Percentiles rank a stretch among this genome's conserved stretches.
Conservation (phyloP, 163 green algal genomes). For the Scenedesmus sp. region DNA sequence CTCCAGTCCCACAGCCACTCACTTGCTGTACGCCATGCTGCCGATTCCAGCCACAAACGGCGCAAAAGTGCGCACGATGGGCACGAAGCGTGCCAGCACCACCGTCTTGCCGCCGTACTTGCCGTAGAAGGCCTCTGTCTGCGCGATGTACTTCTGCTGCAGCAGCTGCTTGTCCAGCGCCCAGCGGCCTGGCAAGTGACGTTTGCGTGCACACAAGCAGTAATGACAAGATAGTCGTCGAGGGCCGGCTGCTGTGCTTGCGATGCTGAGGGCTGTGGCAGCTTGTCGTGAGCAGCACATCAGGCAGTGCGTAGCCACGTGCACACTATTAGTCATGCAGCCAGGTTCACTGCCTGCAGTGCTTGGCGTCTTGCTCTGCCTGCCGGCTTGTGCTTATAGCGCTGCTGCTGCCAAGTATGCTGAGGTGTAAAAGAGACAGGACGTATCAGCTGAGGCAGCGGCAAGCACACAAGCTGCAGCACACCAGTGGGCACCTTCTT, state of each 20-base stretch:
- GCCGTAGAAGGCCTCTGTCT: conserved; percentile 86
- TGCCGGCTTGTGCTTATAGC: too few relatives aligned
- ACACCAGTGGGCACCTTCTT: too few relatives aligned
- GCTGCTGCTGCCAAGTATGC: too few relatives aligned
- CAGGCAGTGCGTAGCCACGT: too few relatives aligned
- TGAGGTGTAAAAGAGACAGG: too few relatives aligned
- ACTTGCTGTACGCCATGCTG: conserved; percentile 83
- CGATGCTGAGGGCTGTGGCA: not conserved
- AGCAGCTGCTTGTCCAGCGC: conserved; percentile 70
- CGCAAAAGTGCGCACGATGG: conserved; percentile 95
- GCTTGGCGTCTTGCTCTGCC: too few relatives aligned
- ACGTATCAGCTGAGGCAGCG: too few relatives aligned
- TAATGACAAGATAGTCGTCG: not conserved
- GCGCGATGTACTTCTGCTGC: conserved; percentile 78
- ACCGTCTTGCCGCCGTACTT: conserved; percentile 93
- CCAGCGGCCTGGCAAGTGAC: conserved; percentile 45
- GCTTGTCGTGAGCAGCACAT: too few relatives aligned
- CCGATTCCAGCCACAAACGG: conserved; percentile 94
- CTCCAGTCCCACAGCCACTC: not conserved
- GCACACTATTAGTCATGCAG: too few relatives aligned
- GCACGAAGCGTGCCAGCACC: conserved; percentile 93
- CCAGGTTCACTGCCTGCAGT: too few relatives aligned
- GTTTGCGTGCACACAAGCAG: not conserved
- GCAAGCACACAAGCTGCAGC: too few relatives aligned
- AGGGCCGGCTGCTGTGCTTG: not conserved